Conservation (phyloP, 2,329 filamentous ascomycete species). For the Aspergillus carbonarius region DNA sequence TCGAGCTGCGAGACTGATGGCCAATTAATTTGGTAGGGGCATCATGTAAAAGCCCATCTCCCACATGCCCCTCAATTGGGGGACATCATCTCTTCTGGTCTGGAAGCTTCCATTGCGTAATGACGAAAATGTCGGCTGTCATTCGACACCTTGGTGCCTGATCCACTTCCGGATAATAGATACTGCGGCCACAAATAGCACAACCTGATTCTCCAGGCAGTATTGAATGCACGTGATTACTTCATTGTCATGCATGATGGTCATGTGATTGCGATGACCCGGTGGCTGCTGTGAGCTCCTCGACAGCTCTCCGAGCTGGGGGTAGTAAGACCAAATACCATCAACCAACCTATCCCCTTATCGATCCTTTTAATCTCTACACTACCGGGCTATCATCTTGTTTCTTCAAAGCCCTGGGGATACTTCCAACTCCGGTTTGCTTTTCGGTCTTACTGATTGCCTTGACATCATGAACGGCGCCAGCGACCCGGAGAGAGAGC, state of each 20-base stretch:
- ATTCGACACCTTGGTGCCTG: constrained; percentile 20
- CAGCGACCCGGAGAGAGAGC: constrained; percentile 57
- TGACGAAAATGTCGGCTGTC: constrained; percentile 19
- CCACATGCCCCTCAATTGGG: not conserved
- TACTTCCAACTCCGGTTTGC: not conserved
- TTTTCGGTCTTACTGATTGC: constrained; percentile 2
- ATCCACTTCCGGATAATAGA: constrained; percentile 16
- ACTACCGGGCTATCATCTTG: not conserved
- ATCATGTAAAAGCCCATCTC: not conserved
- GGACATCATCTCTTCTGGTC: not conserved
- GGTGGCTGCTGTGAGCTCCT: constrained; percentile 21
- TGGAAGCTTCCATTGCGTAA: constrained; percentile 23
- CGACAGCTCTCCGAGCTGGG: constrained; percentile 31
- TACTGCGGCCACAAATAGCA: constrained; percentile 12
- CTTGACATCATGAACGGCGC: constrained; percentile 36
- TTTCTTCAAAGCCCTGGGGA: not conserved
- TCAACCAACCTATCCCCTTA: constrained; percentile 18
- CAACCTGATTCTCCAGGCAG: constrained; percentile 10
- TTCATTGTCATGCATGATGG: constrained; percentile 17
- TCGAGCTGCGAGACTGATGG: not conserved
- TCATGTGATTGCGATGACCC: constrained; percentile 3
- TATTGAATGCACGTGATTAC: not conserved
- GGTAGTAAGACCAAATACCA: constrained; percentile 18
- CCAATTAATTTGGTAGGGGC: not conserved
- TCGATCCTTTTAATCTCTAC: not conserved